Base-by-base conservation (phyloP, 805 yeast species). In the Pichia ethanolica region DNA sequence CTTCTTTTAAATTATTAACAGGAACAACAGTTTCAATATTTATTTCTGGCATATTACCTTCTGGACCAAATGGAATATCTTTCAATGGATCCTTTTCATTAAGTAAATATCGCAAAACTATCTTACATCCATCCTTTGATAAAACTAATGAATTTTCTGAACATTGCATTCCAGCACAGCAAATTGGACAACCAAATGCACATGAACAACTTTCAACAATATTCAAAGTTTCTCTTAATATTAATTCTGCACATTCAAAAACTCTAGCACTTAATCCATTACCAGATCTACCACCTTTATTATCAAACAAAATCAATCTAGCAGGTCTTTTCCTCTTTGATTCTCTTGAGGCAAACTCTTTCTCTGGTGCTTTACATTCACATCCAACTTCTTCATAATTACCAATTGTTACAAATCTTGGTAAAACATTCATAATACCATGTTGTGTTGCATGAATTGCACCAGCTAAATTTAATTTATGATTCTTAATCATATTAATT, bases 361-460 rank as follows among this genome's bases (percentile, higher is more conserved):
- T 93, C 56, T 89, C 96, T 0, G 99, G 97, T 0, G 98, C 97
- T 60, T 93, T 93, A 66, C 99, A 93, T 65, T 93, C 99, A 0
- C 98, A 88, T 42, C 78, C 78, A 12, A 93, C 74, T 57, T 93
- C 99, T 55, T 82, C 85, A 33, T 51, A 50, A 5, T 78, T 75
- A 0, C 88, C 86, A 14, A 87, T 81, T 11, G 81, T 79, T 5
- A 89, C 80, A 51, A 79, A 82, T 30, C 83, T 64, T 0, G 97
- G 95, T 30, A 90, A 62, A 51, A 87, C 74, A 43, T 86, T 82
- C 76, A 93, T 82, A 1, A 93, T 69, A 0, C 89, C 89, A 70
- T 93, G 99, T 56, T 89, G 91, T 0, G 96, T 95, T 2, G 95
- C 97, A 68, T 93, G 99, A n/a, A 93, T 87, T 0, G 93, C 95